These are phyloP conservation scores for Schwanniomyces yamadae DNA, from an alignment of 805 yeast species.

Conservation along the genomic window DNA sequence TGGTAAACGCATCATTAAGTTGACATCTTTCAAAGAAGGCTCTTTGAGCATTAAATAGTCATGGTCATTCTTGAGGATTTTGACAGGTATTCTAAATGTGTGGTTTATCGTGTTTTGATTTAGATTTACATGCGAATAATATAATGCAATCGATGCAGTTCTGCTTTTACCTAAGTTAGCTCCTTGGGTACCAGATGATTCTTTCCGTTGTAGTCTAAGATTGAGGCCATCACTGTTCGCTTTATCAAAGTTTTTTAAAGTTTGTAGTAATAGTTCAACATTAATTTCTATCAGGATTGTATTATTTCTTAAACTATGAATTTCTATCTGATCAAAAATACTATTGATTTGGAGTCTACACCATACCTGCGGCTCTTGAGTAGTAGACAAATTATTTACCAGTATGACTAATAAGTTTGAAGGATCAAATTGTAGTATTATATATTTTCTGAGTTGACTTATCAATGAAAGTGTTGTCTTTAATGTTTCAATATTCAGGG, in stretches of 20 bases:
- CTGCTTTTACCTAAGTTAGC: constrained; percentile 28
- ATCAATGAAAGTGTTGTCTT: constrained; percentile 48
- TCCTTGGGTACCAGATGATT: constrained; percentile 24
- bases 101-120: constrained; percentile 53
- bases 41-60: constrained; percentile 52
- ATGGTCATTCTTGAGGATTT: constrained; percentile 54
- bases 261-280: constrained; percentile 57
- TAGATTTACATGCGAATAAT: constrained; percentile 48
- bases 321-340: constrained; percentile 50
- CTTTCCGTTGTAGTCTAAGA: constrained; percentile 51
- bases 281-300: constrained; percentile 61
- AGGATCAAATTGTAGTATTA: constrained; percentile 57
- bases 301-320: constrained; percentile 52
- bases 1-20: constrained; percentile 54
- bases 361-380: constrained; percentile 68
- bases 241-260: constrained; percentile 54
- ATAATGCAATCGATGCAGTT: constrained; percentile 54
- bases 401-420: constrained; percentile 50
- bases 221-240: constrained; percentile 51
- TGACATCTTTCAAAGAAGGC: constrained; percentile 58
- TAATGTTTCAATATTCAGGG: constrained; percentile 17
- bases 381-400: constrained; percentile 36
- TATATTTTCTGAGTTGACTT: constrained; percentile 51
- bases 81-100: constrained; percentile 69
- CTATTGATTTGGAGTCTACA: constrained; percentile 48